Evolutionary conservation across 2,329 filamentous ascomycete species (phyloP).

Genomic region (Eutypa lata): DNA sequence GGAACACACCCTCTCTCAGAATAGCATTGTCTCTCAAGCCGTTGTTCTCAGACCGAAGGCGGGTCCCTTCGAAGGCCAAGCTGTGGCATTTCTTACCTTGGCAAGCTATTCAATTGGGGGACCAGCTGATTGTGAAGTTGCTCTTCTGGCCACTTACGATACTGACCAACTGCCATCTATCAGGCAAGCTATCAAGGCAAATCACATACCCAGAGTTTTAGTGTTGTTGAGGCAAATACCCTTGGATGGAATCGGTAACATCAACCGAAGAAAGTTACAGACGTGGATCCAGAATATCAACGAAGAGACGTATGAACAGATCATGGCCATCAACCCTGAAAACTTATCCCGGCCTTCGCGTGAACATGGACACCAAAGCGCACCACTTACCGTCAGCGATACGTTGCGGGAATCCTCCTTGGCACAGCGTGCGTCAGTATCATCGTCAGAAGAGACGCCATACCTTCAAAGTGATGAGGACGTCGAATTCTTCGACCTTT

Average conservation of each 20-base stretch:
- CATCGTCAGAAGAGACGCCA: conserved; percentile 26
- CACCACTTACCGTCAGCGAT: too few relatives aligned
- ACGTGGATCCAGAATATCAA: conserved; percentile 54
- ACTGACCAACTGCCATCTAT: conserved; percentile 40
- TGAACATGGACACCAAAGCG: conserved; percentile 32
- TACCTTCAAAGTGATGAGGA: conserved; percentile 31
- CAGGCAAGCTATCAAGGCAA: conserved; percentile 31
- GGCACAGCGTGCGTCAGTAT: conserved; percentile 34
- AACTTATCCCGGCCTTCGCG: conserved; percentile 31
- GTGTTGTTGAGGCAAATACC: conserved; percentile 46
- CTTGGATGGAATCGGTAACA: conserved; percentile 33
- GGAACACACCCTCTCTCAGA: conserved; percentile 38
- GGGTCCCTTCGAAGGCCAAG: conserved; percentile 47
- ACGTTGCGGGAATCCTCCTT: conserved; percentile 29
- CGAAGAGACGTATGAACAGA: conserved; percentile 41
- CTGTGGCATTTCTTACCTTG: conserved; percentile 45
- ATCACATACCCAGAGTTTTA: conserved; percentile 44
- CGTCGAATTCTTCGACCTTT: conserved; percentile 41
- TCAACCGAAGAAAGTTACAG: conserved; percentile 43
- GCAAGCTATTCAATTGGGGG: conserved; percentile 24
- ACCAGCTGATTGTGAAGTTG: conserved; percentile 30
- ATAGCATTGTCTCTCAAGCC: conserved; percentile 37
- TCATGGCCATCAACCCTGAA: conserved; percentile 40
- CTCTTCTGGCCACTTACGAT: conserved; percentile 38
- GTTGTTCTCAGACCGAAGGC: conserved; percentile 45